Conservation (phyloP, 2,329 filamentous ascomycete genomes). For the Penicillium glabrum region DNA sequence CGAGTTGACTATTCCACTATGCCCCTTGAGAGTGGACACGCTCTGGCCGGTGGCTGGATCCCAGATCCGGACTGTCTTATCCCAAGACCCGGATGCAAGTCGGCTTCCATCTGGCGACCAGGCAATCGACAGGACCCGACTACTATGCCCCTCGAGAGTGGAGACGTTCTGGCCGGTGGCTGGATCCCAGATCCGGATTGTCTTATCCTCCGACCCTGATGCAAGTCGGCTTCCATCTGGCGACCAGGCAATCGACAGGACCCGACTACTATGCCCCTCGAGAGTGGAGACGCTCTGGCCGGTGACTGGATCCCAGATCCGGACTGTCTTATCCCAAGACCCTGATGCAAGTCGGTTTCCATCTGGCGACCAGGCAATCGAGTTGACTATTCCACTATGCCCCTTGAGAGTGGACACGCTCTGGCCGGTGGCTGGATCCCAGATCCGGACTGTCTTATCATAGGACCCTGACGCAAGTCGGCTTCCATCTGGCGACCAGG, state of each 20-base stretch:
- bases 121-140: background rate
- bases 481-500: slow-evolving; percentile 9
- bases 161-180: background rate
- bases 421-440: slow-evolving; percentile 1
- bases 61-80: no score
- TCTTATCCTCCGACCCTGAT: background rate
- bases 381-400: no score
- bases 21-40: no score
- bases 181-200: background rate
- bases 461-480: slow-evolving; percentile 1
- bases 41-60: no score
- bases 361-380: slow-evolving; percentile 8
- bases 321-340: background rate
- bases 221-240: slow-evolving; percentile 5
- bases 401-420: no score
- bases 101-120: slow-evolving; percentile 7
- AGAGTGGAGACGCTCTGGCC: no score
- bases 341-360: slow-evolving; percentile 4
- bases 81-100: background rate
- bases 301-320: no score
- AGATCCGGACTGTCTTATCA: slow-evolving; percentile 2
- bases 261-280: no score
- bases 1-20: no score
- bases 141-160: no score
- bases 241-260: slow-evolving; percentile 8